Percentiles rank a stretch among this genome's conserved stretches.
Evolutionary conservation across 1,284 basidiomycete species (phyloP).

Genomic region (Cryptococcus depauperatus): DNA sequence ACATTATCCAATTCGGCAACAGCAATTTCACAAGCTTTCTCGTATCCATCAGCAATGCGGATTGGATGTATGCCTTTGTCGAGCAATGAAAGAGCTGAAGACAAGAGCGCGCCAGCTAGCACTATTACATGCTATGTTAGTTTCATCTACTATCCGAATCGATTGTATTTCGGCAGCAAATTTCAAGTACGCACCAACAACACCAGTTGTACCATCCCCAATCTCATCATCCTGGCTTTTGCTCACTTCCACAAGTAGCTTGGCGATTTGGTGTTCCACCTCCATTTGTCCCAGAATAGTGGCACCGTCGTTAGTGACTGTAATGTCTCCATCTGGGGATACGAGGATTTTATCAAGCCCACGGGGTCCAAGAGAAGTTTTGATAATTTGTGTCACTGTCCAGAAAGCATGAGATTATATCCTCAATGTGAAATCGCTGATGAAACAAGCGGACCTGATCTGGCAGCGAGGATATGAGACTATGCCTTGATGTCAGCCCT

Average conservation of each 20-base stretch:
- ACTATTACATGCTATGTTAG: constrained; percentile 50
- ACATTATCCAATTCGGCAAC: constrained; percentile 84
- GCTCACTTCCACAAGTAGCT: constrained; percentile 90
- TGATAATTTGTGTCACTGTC: constrained; percentile 84
- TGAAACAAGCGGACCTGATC: constrained; percentile 38
- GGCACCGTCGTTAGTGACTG: constrained; percentile 97
- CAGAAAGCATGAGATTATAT: neutral
- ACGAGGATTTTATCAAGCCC: constrained; percentile 99
- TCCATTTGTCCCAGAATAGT: constrained; percentile 95
- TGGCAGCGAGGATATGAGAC: constrained; percentile 90
- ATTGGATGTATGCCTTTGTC: constrained; percentile 98
- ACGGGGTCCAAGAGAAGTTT: constrained; percentile 89
- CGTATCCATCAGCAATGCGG: constrained; percentile 96
- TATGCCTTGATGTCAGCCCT: constrained; percentile 36
- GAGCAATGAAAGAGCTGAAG: constrained; percentile 58
- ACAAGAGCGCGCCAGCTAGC: constrained; percentile 85
- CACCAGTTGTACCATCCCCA: constrained; percentile 97
- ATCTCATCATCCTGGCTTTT: constrained; percentile 99
- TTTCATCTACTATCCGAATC: neutral
- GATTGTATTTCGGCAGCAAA: no score
- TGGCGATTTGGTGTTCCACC: constrained; percentile 97
- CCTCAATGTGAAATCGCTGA: no score
- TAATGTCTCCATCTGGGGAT: constrained; percentile 96
- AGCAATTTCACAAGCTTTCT: constrained; percentile 83
- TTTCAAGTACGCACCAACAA: constrained; percentile 66